Evolutionary conservation across 257 asterid species (phyloP).

Genomic region (Solanum ossicruentum): DNA sequence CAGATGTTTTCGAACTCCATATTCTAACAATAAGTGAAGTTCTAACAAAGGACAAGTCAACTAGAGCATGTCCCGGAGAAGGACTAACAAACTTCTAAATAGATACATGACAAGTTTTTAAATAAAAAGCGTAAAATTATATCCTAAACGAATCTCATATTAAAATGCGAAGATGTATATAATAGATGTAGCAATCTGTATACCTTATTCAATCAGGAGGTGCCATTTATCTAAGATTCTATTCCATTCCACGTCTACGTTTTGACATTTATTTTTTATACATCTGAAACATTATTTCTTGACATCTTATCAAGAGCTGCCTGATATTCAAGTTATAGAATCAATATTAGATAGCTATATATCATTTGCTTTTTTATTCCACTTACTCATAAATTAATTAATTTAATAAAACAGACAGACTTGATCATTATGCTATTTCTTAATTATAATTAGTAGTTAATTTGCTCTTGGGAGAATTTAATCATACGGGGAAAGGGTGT

Average conservation of each 20-base stretch:
- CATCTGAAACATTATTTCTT: neutral
- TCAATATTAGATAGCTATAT: too few relatives aligned
- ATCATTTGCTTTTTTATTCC: neutral
- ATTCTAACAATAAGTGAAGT: neutral
- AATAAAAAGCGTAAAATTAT: neutral
- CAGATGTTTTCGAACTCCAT: neutral
- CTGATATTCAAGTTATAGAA: neutral
- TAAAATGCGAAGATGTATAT: neutral
- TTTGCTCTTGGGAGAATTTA: neutral
- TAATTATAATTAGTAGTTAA: neutral
- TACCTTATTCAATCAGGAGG: neutral
- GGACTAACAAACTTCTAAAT: neutral
- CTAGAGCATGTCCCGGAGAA: neutral
- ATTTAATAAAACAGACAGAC: neutral
- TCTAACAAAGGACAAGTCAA: rapidly evolving
- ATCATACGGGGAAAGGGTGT: too few relatives aligned
- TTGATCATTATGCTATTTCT: neutral
- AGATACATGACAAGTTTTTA: neutral
- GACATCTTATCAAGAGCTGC: neutral
- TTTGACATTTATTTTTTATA: neutral
- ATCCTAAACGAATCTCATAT: neutral
- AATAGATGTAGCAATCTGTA: neutral
- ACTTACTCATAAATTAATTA: neutral
- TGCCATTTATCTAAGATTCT: neutral
- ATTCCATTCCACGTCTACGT: neutral